Evolutionary conservation across 208 protist species (phyloP).

Genomic region (Crithidia fasciculata): DNA sequence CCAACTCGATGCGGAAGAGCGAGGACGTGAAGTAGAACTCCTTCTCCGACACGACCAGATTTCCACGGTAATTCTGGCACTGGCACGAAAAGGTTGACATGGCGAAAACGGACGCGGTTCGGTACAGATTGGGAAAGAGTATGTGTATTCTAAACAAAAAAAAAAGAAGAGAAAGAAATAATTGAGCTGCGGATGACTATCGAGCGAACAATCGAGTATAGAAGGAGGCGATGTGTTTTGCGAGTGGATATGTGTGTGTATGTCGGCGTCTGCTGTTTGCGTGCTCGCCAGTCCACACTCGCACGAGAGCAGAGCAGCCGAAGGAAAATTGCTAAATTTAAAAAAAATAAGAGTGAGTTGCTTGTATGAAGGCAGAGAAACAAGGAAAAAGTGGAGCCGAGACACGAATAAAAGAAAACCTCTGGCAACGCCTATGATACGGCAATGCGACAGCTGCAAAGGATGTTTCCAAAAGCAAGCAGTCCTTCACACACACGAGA

Average conservation of each 20-base stretch:
- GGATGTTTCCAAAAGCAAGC: too few relatives aligned
- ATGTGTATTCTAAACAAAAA: neutral
- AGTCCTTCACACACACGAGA: too few relatives aligned
- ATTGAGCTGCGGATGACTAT: too few relatives aligned
- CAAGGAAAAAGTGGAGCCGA: neutral
- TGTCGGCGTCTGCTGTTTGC: too few relatives aligned
- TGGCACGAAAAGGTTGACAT: slow-evolving; percentile 70
- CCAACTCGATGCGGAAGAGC: slow-evolving; percentile 57
- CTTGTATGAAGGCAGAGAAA: neutral
- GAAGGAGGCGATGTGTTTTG: too few relatives aligned
- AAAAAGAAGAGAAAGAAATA: neutral
- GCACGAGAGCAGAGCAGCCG: too few relatives aligned
- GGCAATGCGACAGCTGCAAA: too few relatives aligned
- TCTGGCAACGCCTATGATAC: neutral
- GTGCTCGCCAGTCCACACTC: too few relatives aligned
- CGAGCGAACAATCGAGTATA: too few relatives aligned
- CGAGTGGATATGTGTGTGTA: too few relatives aligned
- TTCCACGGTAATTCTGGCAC: slow-evolving; percentile 72
- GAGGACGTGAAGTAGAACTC: slow-evolving; percentile 69
- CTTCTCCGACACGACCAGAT: slow-evolving; percentile 46
- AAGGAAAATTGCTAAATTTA: slow-evolving; percentile 3
- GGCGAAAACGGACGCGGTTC: neutral
- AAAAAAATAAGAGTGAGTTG: slow-evolving; percentile 16
- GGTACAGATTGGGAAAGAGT: neutral
- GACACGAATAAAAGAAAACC: neutral